These are phyloP conservation scores for Bondarzewia mesenterica DNA, from an alignment of 1,284 basidiomycete genomes.

Conservation along the genomic window DNA sequence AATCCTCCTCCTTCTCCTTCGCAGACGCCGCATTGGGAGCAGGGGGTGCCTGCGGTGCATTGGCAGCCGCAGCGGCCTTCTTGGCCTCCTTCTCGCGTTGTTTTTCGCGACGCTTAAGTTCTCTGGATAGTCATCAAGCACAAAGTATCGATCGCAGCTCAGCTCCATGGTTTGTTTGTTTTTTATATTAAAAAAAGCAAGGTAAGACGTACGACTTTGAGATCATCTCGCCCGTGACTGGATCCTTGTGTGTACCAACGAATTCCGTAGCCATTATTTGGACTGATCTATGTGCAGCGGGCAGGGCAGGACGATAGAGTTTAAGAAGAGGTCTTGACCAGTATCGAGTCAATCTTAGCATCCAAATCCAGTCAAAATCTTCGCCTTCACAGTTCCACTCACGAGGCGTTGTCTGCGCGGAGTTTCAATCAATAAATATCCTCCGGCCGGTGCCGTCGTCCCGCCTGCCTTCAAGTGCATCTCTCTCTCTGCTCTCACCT, in stretches of 20 bases:
- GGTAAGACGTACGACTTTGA: slow-evolving; percentile 77
- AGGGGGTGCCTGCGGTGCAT: slow-evolving; percentile 28
- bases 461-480: neutral
- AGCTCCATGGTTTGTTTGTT: slow-evolving; percentile 6
- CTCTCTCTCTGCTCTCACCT: neutral
- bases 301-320: neutral
- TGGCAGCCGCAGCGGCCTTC: slow-evolving; percentile 74
- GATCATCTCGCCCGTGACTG: slow-evolving; percentile 89
- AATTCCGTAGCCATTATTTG: slow-evolving; percentile 44
- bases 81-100: slow-evolving; percentile 77
- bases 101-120: slow-evolving; percentile 88
- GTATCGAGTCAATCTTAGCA: slow-evolving; percentile 11
- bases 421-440: neutral
- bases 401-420: neutral
- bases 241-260: slow-evolving; percentile 66
- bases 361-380: no score
- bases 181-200: slow-evolving; percentile 7
- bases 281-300: neutral
- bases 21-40: slow-evolving; percentile 34
- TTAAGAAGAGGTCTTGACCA: neutral
- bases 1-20: slow-evolving; percentile 58
- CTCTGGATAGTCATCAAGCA: slow-evolving; percentile 41
- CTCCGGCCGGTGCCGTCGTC: neutral
- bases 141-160: slow-evolving; percentile 21
- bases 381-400: no score